Percentiles rank a stretch among this genome's conserved stretches.
Conservation (phyloP, 73 alveolate genomes). For the Breviolum minutum region DNA sequence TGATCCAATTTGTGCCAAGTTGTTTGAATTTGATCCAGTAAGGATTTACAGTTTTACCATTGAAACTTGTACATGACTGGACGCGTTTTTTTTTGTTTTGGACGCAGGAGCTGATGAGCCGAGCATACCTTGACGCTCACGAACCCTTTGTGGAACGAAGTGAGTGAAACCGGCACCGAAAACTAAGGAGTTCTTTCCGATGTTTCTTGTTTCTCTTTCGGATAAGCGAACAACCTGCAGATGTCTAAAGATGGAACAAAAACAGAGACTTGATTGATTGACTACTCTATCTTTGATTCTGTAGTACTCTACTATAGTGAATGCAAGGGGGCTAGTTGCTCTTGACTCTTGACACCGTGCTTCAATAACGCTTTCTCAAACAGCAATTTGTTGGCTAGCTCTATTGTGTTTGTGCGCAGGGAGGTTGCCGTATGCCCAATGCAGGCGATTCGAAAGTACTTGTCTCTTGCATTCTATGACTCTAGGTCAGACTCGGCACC, state of each 20-base stretch:
- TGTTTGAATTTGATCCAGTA: no score
- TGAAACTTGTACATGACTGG: no score
- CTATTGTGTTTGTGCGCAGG: neutral
- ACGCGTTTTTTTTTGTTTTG: no score
- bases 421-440: slow-evolving; percentile 58
- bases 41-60: no score
- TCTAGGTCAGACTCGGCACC: slow-evolving; percentile 52
- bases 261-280: no score
- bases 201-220: neutral
- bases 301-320: no score
- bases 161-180: slow-evolving; percentile 14
- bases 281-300: no score
- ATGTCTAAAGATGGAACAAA: neutral
- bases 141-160: slow-evolving; percentile 42
- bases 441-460: slow-evolving; percentile 19
- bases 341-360: no score
- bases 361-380: no score
- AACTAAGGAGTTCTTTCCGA: neutral
- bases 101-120: slow-evolving; percentile 15
- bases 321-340: no score
- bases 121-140: neutral
- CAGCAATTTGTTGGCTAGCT: neutral
- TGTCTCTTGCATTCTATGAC: neutral
- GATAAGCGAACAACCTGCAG: slow-evolving; percentile 3
- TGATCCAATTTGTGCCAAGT: no score